Conservation (phyloP, 345 rosid genomes). For the Melaleuca quinquenervia region DNA sequence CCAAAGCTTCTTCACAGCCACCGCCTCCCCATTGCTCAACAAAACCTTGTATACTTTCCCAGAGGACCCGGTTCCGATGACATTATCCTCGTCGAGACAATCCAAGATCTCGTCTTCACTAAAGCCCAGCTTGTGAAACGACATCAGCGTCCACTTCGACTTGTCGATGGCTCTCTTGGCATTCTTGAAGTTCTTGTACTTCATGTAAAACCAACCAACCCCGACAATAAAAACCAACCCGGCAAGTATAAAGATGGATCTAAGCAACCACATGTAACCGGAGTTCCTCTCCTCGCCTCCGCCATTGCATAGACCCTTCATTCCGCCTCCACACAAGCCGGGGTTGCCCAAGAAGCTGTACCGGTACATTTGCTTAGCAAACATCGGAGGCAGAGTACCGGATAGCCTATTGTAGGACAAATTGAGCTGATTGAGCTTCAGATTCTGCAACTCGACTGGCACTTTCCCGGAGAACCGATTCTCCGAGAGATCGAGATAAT, state of each 20-base stretch:
- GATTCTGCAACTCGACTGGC: constrained; percentile 58
- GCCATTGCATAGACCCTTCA: constrained; percentile 53
- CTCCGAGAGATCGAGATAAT: constrained; percentile 81
- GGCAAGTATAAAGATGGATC: constrained; percentile 63
- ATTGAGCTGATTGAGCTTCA: constrained; percentile 89
- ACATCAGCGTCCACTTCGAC: constrained; percentile 92
- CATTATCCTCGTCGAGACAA: constrained; percentile 83
- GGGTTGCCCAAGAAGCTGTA: constrained; percentile 75
- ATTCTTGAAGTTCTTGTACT: constrained; percentile 59
- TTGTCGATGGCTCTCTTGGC: constrained; percentile 51
- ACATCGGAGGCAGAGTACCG: constrained; percentile 63
- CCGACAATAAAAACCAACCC: constrained; percentile 59
- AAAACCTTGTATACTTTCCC: constrained; percentile 95
- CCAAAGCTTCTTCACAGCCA: constrained; percentile 95
- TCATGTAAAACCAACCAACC: constrained; percentile 69
- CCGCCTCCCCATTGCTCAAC: constrained; percentile 68
- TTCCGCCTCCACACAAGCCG: constrained; percentile 54
- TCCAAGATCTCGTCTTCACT: constrained; percentile 84
- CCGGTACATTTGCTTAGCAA: constrained; percentile 46
- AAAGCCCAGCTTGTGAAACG: constrained; percentile 89
- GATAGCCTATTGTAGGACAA: constrained; percentile 63
- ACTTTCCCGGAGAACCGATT: constrained; percentile 57
- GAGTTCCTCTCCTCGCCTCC: constrained; percentile 27
- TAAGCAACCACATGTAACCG: constrained; percentile 68
- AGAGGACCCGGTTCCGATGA: constrained; percentile 79